Evolutionary conservation across 805 yeast genomes (phyloP).

Genomic region (Starmera pachycereana): DNA sequence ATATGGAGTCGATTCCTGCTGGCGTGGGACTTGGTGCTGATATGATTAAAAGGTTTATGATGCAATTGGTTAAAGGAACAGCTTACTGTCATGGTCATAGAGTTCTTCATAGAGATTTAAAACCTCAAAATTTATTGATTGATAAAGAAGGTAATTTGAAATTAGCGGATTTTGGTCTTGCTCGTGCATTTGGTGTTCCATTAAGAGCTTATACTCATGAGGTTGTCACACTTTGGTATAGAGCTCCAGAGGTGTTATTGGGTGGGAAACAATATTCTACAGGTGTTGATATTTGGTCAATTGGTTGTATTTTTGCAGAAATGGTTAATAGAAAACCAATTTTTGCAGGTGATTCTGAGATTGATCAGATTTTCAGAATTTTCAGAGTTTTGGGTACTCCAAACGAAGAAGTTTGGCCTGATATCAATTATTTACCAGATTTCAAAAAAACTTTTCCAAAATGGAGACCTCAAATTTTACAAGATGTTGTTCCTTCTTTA

Average conservation of each 20-base stretch:
- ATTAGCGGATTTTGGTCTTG: slow-evolving; percentile 88
- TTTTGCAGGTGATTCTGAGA: slow-evolving; percentile 96
- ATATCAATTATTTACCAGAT: slow-evolving; percentile 82
- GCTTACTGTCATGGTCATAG: slow-evolving; percentile 92
- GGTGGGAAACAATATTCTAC: slow-evolving; percentile 98
- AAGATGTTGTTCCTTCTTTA: slow-evolving; percentile 65
- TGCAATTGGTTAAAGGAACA: slow-evolving; percentile 84
- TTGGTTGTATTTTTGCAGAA: slow-evolving; percentile 96
- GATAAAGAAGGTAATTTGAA: slow-evolving; percentile 93
- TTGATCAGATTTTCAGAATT: slow-evolving; percentile 91
- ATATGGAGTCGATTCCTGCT: slow-evolving; percentile 91
- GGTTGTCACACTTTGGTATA: slow-evolving; percentile 95
- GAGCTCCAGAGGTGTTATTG: slow-evolving; percentile 90
- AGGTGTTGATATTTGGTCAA: slow-evolving; percentile 98
- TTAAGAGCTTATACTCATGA: slow-evolving; percentile 95
- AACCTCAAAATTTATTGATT: slow-evolving; percentile 91
- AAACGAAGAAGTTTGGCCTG: slow-evolving; percentile 89
- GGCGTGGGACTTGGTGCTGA: slow-evolving; percentile 85
- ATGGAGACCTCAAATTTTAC: slow-evolving; percentile 67
- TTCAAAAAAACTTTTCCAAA: slow-evolving; percentile 89
- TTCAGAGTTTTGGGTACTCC: slow-evolving; percentile 93
- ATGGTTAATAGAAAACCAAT: slow-evolving; percentile 94
- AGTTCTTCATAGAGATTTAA: slow-evolving; percentile 88
- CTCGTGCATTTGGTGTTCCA: slow-evolving; percentile 96
- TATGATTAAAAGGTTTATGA: slow-evolving; percentile 86